A percentile compares a stretch with the other conserved stretches of the same genome.
Conservation (phyloP, 768 basidiomycete species). For the Serendipita vermifera region DNA sequence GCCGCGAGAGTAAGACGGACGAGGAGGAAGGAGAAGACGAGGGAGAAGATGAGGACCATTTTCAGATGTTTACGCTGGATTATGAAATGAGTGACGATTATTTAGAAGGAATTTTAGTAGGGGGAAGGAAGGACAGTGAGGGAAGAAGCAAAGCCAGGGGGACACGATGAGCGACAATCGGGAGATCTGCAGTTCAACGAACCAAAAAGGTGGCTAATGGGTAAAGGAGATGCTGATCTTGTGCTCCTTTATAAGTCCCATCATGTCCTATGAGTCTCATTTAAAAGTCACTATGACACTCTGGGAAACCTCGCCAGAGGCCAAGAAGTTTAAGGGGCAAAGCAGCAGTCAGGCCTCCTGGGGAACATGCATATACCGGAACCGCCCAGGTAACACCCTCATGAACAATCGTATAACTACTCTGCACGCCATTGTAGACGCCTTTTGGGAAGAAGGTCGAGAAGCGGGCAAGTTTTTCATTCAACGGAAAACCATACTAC, state of each 20-base stretch:
- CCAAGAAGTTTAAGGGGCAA: neutral
- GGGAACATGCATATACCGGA: too few species aligned
- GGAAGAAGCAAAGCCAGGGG: neutral
- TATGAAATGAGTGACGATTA: too few species aligned
- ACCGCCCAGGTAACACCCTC: too few species aligned
- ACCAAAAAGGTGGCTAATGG: neutral
- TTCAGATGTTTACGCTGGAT: conserved; percentile 4
- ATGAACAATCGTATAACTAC: too few species aligned
- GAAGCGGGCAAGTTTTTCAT: too few species aligned
- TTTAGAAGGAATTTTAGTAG: conserved; percentile 1
- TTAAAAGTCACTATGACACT: neutral
- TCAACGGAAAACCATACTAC: too few species aligned
- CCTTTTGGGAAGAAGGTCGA: too few species aligned
- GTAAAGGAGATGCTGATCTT: neutral
- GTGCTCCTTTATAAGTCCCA: neutral
- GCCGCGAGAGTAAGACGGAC: neutral
- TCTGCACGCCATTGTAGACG: too few species aligned
- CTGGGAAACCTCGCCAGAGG: neutral
- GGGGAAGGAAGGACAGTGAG: neutral
- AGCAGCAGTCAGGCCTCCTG: too few species aligned
- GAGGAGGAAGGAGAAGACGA: neutral
- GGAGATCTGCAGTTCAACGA: too few species aligned
- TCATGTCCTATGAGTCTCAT: neutral
- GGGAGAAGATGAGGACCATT: neutral
- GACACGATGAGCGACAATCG: neutral